Evolutionary conservation across 2,329 filamentous ascomycete genomes (phyloP), one percentile per base, ranked within the genome.

Genomic region (Sporothrix variecibatus): DNA sequence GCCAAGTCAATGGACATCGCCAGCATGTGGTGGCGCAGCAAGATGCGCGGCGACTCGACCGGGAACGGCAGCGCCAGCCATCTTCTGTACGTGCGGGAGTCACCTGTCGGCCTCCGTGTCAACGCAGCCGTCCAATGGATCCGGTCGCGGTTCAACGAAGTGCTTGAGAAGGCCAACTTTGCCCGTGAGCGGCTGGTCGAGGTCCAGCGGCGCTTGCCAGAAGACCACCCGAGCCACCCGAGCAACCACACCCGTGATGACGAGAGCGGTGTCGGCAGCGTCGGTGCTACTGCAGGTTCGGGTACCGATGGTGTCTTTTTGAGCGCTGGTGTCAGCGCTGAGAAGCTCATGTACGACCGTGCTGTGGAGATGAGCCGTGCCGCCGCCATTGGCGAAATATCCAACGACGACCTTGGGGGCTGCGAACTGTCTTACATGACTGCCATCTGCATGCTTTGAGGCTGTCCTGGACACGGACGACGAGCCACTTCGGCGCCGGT

Each of bases 321-420:
- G 34, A 97, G 93, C 17, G 90, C 93, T 1, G 96, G 95, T 0
- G 91, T 98, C 73, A 98, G 94, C 28, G 96, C 96, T 0, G 96
- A 98, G 84, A 97, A 95, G 83, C 86, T 99, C 64, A 98, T 99
- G 94, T 99, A 98, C 81, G 96, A 99, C 78, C 93, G 96, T 65
- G 96, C 96, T 0, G 85, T 98, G 28, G 96, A 99, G 81, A 98
- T 99, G 96, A 98, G 94, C 81, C 91, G 94, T 71, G 91, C 93
- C 3, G 95, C 96, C 8, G 96, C 96, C 8, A 96, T 98, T 80
- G 97, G 97, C 78, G 96, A 99, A 83, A 93, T 99, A 69, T 94
- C 96, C 1, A 94, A 95, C 74, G 93, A 96, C 76, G 95, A 98
- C 81, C 85, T 98, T 31, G 84, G 86, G 0, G 94, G 94, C 20